These are phyloP conservation scores for Penicillium maclennaniae DNA, from an alignment of 495 filamentous ascomycete species.

Conservation along the genomic window DNA sequence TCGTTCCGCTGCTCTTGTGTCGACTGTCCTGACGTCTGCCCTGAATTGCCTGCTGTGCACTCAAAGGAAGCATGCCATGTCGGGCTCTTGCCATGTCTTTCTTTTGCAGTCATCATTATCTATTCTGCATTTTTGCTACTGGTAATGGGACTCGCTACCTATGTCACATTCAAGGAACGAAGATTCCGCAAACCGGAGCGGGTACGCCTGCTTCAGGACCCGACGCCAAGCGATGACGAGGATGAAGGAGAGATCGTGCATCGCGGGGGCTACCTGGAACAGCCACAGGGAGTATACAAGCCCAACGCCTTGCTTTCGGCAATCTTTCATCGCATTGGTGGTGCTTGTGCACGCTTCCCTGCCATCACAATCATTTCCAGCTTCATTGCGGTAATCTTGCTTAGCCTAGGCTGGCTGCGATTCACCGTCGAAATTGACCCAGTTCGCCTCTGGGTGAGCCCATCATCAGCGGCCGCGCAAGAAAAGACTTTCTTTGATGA, in stretches of 20 bases:
- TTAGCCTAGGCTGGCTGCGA: conserved; percentile 82
- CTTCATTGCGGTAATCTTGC: conserved; percentile 62
- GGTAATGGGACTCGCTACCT: conserved; percentile 62
- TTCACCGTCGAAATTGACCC: conserved; percentile 87
- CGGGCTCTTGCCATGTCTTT: conserved; percentile 81
- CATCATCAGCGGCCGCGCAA: conserved; percentile 80
- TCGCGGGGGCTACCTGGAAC: conserved; percentile 65
- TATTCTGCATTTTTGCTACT: conserved; percentile 74
- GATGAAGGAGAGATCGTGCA: conserved; percentile 74
- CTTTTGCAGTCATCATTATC: conserved; percentile 82
- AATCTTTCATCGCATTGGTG: conserved; percentile 81
- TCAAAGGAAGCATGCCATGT: conserved; percentile 71
- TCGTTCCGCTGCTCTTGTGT: conserved; percentile 87
- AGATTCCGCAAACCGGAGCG: conserved; percentile 71
- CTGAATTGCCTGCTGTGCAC: conserved; percentile 68
- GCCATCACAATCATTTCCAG: conserved; percentile 72
- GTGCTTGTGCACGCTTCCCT: conserved; percentile 76
- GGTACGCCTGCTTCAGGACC: conserved; percentile 80
- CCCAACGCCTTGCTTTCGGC: conserved; percentile 74
- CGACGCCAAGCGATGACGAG: conserved; percentile 81
- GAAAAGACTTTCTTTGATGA: conserved; percentile 93
- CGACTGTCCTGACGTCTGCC: conserved; percentile 83
- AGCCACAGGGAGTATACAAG: conserved; percentile 62
- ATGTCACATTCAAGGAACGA: conserved; percentile 69
- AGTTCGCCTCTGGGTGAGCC: conserved; percentile 91